phyloP scores from a whole-genome alignment of 2,329 filamentous ascomycete genomes.

The Talaromyces islandicus region DNA sequence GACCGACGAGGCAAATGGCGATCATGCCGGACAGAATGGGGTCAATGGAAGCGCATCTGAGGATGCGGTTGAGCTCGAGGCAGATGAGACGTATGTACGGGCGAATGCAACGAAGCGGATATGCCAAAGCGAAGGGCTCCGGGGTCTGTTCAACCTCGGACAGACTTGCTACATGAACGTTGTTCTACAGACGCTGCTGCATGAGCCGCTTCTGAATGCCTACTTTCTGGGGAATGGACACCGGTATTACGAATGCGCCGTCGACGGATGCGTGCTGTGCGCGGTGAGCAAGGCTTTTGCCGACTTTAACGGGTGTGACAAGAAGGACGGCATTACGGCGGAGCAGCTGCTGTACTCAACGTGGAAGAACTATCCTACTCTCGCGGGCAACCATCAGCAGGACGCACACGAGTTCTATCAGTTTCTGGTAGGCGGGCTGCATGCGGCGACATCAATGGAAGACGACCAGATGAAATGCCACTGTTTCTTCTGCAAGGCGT shows the following conservation, averaged over 20 bases:
- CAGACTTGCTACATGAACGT: slow-evolving; percentile 98
- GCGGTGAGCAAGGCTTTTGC: slow-evolving; percentile 58
- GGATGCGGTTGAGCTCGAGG: slow-evolving; percentile 38
- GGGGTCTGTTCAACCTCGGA: slow-evolving; percentile 95
- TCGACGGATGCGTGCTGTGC: slow-evolving; percentile 53
- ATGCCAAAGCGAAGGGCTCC: slow-evolving; percentile 79
- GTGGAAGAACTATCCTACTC: slow-evolving; percentile 73
- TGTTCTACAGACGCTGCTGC: slow-evolving; percentile 84
- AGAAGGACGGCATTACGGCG: slow-evolving; percentile 83
- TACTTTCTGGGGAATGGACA: slow-evolving; percentile 92
- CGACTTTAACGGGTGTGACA: slow-evolving; percentile 54
- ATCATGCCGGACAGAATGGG: not conserved
- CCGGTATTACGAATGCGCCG: slow-evolving; percentile 65
- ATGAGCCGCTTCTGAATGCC: slow-evolving; percentile 85
- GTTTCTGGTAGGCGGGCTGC: slow-evolving; percentile 84
- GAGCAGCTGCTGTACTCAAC: slow-evolving; percentile 83
- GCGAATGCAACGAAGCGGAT: slow-evolving; percentile 73
- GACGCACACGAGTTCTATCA: slow-evolving; percentile 97
- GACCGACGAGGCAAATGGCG: not conserved
- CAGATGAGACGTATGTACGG: slow-evolving; percentile 67
- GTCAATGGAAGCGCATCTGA: slow-evolving; percentile 19
- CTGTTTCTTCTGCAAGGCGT: slow-evolving; percentile 90
- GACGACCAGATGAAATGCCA: slow-evolving; percentile 53
- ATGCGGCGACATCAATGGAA: slow-evolving; percentile 49
- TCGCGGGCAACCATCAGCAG: slow-evolving; percentile 89